phyloP scores from a whole-genome alignment of 371 early-diverging fungal species.

The Rhizopus stolonifer region DNA sequence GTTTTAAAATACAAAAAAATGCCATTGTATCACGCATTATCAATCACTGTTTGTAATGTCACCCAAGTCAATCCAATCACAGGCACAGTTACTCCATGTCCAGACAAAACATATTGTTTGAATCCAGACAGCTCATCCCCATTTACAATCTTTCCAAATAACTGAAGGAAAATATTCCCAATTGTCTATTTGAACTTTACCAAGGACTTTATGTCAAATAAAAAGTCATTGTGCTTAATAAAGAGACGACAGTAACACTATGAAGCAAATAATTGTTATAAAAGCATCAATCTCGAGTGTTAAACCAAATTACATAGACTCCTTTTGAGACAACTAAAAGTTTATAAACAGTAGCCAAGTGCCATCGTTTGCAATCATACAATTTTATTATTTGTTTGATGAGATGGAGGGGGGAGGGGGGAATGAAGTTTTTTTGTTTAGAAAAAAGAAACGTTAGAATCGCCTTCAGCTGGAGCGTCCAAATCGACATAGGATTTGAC shows the following conservation, averaged over 20 bases:
- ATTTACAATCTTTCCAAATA: neutral
- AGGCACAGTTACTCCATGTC: constrained; percentile 30
- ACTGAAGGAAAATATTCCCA: too few relatives aligned
- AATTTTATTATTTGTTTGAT: neutral
- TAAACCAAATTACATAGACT: too few relatives aligned
- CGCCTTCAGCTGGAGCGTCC: constrained; percentile 87
- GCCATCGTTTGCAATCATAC: neutral
- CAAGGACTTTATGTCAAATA: too few relatives aligned
- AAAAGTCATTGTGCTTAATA: too few relatives aligned
- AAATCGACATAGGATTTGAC: constrained; percentile 87
- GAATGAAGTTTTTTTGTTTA: constrained; percentile 11
- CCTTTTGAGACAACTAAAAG: too few relatives aligned
- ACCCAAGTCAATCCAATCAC: constrained; percentile 43
- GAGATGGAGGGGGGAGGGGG: neutral
- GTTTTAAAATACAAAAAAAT: constrained; percentile 56
- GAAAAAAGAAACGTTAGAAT: constrained; percentile 60
- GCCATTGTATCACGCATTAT: constrained; percentile 28
- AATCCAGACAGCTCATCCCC: neutral
- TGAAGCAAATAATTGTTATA: too few relatives aligned
- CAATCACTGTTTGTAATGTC: constrained; percentile 44
- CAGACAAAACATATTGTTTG: constrained; percentile 36
- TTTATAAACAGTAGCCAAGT: too few relatives aligned
- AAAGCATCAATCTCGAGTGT: too few relatives aligned
- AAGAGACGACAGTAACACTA: too few relatives aligned
- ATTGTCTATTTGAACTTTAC: too few relatives aligned